Evolutionary conservation across 768 basidiomycete genomes (phyloP).

Genomic region (Pisolithus orientalis): DNA sequence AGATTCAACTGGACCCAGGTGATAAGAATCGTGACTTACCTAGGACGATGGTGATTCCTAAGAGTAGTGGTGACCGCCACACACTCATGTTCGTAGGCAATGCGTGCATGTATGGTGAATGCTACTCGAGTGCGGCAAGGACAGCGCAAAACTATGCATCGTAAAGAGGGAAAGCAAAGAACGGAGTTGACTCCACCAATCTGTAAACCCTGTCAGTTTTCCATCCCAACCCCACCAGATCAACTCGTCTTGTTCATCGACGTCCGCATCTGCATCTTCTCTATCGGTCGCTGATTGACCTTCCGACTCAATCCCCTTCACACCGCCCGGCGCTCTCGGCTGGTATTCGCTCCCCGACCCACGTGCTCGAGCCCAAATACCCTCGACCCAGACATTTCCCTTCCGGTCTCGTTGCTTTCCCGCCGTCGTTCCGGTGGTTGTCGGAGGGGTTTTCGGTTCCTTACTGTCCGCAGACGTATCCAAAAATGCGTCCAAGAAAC

Average conservation of each 20-base stretch:
- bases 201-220: constrained; percentile 40
- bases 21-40: too few species aligned
- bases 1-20: too few species aligned
- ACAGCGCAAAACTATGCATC: too few species aligned
- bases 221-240: constrained; percentile 53
- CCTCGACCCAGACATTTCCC: constrained; percentile 28
- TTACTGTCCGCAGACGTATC: constrained; percentile 13
- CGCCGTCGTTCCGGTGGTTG: constrained; percentile 6
- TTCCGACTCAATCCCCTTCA: background rate
- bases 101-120: too few species aligned
- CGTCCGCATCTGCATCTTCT: constrained; percentile 7
- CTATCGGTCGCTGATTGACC: background rate
- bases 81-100: too few species aligned
- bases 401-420: constrained; percentile 14
- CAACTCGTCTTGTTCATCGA: constrained; percentile 38
- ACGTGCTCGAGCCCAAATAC: constrained; percentile 33
- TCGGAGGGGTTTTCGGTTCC: constrained; percentile 11
- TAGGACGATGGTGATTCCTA: too few species aligned
- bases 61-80: too few species aligned
- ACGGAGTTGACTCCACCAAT: constrained; percentile 28
- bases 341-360: background rate
- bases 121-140: too few species aligned
- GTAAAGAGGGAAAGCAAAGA: too few species aligned
- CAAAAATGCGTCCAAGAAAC: constrained; percentile 30
- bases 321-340: too few species aligned